phyloP scores from a whole-genome alignment of 2,329 filamentous ascomycete genomes.

The Ascochyta fabae region DNA sequence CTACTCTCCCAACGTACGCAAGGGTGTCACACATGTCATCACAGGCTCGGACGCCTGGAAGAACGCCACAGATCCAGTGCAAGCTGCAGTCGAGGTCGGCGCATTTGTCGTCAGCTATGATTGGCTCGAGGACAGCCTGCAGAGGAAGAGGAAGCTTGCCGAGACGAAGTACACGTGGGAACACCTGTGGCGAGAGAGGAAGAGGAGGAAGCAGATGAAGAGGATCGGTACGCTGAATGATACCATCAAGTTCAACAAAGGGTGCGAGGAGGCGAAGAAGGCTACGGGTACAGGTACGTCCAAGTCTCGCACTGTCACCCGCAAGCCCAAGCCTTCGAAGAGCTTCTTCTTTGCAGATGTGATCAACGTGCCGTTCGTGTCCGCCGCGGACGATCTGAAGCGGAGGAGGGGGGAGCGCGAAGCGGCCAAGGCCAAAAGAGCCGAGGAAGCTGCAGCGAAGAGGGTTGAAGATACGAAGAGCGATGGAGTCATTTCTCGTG shows the following conservation, averaged over 20 bases:
- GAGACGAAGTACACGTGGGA: slow-evolving; percentile 48
- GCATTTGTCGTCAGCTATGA: slow-evolving; percentile 50
- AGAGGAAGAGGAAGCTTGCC: slow-evolving; percentile 35
- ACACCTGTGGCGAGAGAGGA: slow-evolving; percentile 34
- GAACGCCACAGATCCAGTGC: slow-evolving; percentile 47
- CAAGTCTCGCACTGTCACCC: slow-evolving; percentile 2
- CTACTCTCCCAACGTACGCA: slow-evolving; percentile 60
- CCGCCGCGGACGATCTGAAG: slow-evolving; percentile 31
- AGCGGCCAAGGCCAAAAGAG: slow-evolving; percentile 17
- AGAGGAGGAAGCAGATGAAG: slow-evolving; percentile 41
- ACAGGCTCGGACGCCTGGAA: slow-evolving; percentile 68
- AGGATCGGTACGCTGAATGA: slow-evolving; percentile 34
- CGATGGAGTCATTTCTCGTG: not conserved
- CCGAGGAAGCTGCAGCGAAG: slow-evolving; percentile 14
- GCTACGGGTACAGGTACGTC: slow-evolving; percentile 50
- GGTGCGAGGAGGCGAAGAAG: slow-evolving; percentile 36
- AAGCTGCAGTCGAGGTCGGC: slow-evolving; percentile 25
- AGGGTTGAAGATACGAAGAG: not conserved
- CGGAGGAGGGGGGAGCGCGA: slow-evolving; percentile 31
- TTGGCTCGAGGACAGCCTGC: slow-evolving; percentile 59
- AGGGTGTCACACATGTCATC: slow-evolving; percentile 74
- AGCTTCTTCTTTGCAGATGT: slow-evolving; percentile 33
- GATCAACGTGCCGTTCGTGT: slow-evolving; percentile 18
- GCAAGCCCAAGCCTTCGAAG: slow-evolving; percentile 23
- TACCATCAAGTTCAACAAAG: slow-evolving; percentile 39